Evolutionary conservation across 148 eudicot genomes (phyloP).

Genomic region (Vaccinium darrowii): DNA sequence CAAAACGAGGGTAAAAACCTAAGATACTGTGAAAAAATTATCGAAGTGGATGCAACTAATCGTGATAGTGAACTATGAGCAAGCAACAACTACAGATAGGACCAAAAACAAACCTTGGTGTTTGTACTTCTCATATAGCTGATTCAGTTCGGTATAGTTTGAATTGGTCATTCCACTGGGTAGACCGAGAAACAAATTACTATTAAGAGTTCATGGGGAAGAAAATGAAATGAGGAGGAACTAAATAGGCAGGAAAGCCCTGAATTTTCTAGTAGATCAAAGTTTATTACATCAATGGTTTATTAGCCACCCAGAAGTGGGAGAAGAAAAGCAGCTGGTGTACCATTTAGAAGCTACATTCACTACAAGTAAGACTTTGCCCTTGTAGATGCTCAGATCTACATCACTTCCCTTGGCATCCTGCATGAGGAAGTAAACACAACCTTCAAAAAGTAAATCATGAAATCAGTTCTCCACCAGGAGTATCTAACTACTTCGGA

Average conservation of each 20-base stretch:
- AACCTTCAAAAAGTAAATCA: not conserved
- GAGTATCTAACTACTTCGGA: not conserved
- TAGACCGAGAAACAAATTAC: not conserved
- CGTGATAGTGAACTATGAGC: not conserved
- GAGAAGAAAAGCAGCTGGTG: not conserved
- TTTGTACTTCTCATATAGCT: slow-evolving; percentile 59
- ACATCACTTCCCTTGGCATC: slow-evolving; percentile 69
- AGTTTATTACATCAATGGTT: not conserved
- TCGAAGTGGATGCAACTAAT: not conserved
- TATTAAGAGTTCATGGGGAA: not conserved
- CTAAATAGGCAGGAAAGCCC: not conserved
- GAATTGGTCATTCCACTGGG: slow-evolving; percentile 77
- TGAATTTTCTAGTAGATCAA: not conserved
- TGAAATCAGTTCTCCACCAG: not conserved
- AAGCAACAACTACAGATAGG: not conserved
- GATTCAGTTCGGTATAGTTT: slow-evolving; percentile 59
- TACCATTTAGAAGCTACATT: slow-evolving; percentile 91
- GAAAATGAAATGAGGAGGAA: not conserved
- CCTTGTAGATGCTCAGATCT: slow-evolving; percentile 58
- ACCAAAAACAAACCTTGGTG: slow-evolving; percentile 49
- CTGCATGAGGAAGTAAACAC: slow-evolving; percentile 28
- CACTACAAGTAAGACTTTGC: slow-evolving; percentile 67
- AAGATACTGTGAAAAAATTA: not conserved
- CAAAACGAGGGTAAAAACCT: not conserved
- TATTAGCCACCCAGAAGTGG: not conserved